A percentile compares a stretch with the other conserved stretches of the same genome.
phyloP scores from a whole-genome alignment of 1,284 basidiomycete species.

The Puccinia coronata region DNA sequence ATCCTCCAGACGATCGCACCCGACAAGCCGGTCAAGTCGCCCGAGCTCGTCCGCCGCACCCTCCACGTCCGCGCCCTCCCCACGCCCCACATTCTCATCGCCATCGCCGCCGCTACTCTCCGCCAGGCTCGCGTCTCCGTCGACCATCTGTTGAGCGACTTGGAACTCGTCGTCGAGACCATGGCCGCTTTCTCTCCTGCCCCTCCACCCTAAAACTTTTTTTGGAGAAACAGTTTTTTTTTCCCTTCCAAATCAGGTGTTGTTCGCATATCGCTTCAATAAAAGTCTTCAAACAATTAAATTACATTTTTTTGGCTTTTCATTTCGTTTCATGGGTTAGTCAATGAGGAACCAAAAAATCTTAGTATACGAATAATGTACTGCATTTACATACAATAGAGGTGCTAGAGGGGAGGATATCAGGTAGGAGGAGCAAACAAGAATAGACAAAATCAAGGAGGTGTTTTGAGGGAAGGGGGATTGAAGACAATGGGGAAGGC shows the following conservation, averaged over 20 bases:
- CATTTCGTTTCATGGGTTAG: background rate
- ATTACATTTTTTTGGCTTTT: background rate
- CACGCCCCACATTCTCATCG: background rate
- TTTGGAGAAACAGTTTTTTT: too few relatives aligned
- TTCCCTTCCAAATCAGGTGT: too few relatives aligned
- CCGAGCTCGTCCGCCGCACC: constrained; percentile 17
- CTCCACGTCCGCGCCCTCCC: background rate
- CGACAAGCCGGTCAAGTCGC: constrained; percentile 38
- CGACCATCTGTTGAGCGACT: constrained; percentile 65
- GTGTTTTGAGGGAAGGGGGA: background rate
- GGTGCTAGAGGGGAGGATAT: background rate
- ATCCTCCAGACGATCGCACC: constrained; percentile 30
- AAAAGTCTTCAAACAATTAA: background rate
- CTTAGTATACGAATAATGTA: too few relatives aligned
- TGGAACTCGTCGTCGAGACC: constrained; percentile 62
- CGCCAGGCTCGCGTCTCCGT: constrained; percentile 56
- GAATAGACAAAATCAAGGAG: background rate
- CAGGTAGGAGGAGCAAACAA: background rate
- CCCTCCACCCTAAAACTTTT: too few relatives aligned
- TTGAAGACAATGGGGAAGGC: too few relatives aligned
- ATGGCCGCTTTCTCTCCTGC: constrained; percentile 27
- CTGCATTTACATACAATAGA: background rate
- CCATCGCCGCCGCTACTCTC: constrained; percentile 52
- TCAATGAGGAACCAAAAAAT: too few relatives aligned
- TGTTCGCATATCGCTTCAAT: too few relatives aligned